Conservation (phyloP, 2,329 filamentous ascomycete species). For the Colletotrichum acutatum region DNA sequence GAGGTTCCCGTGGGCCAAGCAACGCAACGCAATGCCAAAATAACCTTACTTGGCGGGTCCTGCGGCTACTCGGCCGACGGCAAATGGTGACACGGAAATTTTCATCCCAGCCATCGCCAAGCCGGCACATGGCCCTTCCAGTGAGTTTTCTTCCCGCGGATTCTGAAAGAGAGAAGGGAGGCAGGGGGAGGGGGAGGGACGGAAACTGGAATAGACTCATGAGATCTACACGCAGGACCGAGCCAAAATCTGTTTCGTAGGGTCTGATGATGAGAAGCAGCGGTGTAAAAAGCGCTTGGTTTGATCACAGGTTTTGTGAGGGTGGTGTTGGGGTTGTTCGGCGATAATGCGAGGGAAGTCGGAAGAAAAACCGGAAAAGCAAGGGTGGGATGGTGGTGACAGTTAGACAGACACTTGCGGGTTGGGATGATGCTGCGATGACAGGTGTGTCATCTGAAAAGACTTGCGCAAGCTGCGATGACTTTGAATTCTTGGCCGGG, state of each 20-base stretch:
- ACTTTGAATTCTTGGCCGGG: not conserved
- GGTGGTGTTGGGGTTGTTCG: not conserved
- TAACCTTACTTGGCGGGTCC: constrained; percentile 33
- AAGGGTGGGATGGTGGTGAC: not conserved
- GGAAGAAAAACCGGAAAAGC: not conserved
- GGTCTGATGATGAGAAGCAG: not conserved
- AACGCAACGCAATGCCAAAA: not conserved
- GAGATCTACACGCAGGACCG: constrained; percentile 5
- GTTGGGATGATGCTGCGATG: not conserved
- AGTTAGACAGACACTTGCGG: not conserved
- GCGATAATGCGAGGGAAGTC: not conserved
- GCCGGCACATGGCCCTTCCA: constrained; percentile 7
- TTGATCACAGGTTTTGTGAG: not conserved
- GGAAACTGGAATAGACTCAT: not conserved
- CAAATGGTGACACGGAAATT: not conserved
- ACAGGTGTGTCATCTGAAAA: constrained; percentile 18
- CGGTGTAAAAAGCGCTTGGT: not conserved
- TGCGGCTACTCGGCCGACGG: not conserved
- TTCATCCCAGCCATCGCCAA: not conserved
- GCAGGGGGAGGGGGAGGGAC: no score
- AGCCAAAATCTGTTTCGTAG: constrained; percentile 4
- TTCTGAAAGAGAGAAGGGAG: not conserved
- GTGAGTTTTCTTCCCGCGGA: not conserved
- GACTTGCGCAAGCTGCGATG: not conserved
- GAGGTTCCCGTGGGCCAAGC: not conserved